Evolutionary conservation across 495 filamentous ascomycete species (phyloP).

Genomic region (Penicillium canescens): DNA sequence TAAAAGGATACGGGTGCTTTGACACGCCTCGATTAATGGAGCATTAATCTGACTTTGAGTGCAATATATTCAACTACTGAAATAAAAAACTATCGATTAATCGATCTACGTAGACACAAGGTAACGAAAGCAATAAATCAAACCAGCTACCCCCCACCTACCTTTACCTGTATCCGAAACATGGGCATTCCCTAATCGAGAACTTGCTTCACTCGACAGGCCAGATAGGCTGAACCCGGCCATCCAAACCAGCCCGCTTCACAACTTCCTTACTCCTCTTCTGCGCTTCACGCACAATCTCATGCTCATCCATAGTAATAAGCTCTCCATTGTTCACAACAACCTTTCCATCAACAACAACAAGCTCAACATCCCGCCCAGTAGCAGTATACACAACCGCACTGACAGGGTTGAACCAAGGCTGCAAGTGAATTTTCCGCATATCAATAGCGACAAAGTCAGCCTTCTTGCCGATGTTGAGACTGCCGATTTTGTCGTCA

Average conservation of each 20-base stretch:
- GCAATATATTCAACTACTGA: too few species aligned
- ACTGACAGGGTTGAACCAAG: slow-evolving; percentile 43
- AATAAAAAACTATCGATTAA: too few species aligned
- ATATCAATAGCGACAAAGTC: slow-evolving; percentile 53
- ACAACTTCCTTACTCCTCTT: slow-evolving; percentile 41
- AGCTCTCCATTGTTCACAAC: slow-evolving; percentile 39
- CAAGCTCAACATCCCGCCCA: slow-evolving; percentile 48
- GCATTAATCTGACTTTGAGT: background rate
- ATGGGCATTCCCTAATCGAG: too few species aligned
- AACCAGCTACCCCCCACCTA: too few species aligned
- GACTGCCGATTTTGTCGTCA: slow-evolving; percentile 45
- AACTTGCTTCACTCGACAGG: slow-evolving; percentile 20
- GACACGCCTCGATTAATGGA: slow-evolving; percentile 68
- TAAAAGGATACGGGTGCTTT: slow-evolving; percentile 84
- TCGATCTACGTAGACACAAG: too few species aligned
- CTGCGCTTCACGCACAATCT: slow-evolving; percentile 36
- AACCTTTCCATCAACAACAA: slow-evolving; percentile 47
- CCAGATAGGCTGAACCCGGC: slow-evolving; percentile 41
- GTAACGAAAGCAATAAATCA: too few species aligned
- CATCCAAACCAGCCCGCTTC: slow-evolving; percentile 37
- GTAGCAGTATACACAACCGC: slow-evolving; percentile 50
- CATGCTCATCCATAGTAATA: slow-evolving; percentile 33
- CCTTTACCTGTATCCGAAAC: too few species aligned
- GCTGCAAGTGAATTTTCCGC: slow-evolving; percentile 32
- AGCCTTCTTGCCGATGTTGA: slow-evolving; percentile 56